Conservation (phyloP, 1,139 yeast species). For the Yamadazyma songkhlaensis region DNA sequence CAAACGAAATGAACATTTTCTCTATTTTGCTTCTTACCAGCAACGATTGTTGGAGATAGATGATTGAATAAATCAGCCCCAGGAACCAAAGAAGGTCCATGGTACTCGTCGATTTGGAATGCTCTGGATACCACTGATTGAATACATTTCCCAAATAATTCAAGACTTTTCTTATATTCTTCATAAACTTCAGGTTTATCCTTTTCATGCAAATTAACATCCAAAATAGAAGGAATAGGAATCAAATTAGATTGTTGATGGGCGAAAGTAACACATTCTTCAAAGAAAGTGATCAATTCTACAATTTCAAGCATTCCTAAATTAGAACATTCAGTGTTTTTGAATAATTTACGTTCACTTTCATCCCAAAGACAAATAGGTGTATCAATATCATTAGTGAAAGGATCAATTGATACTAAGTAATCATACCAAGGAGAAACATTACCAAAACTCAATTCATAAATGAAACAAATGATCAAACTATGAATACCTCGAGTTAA, state of each 20-base stretch:
- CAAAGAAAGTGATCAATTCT: constrained; percentile 57
- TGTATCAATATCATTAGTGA: constrained; percentile 22
- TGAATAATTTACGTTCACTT: constrained; percentile 43
- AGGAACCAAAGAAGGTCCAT: constrained; percentile 77
- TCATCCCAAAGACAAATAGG: constrained; percentile 71
- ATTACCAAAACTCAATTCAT: constrained; percentile 53
- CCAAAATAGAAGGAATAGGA: constrained; percentile 39
- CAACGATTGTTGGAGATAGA: constrained; percentile 33
- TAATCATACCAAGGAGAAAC: constrained; percentile 77
- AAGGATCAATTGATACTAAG: constrained; percentile 51
- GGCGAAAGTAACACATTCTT: constrained; percentile 53
- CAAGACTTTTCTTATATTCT: constrained; percentile 21
- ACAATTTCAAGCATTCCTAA: constrained; percentile 59
- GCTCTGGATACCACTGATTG: constrained; percentile 73
- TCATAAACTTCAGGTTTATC: constrained; percentile 10
- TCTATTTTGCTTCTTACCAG: constrained; percentile 22
- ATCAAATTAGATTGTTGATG: constrained; percentile 22
- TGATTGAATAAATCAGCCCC: constrained; percentile 92
- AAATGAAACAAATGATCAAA: constrained; percentile 65
- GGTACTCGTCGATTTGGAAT: constrained; percentile 73
- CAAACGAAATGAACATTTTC: constrained; percentile 77
- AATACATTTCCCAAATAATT: constrained; percentile 48
- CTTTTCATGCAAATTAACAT: constrained; percentile 11
- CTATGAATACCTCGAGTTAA: constrained; percentile 56
- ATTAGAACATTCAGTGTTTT: constrained; percentile 66